Evolutionary conservation across 2,329 filamentous ascomycete species (phyloP), one percentile per base, ranked within the genome.

Genomic region (Ophiosphaerella herpotricha): DNA sequence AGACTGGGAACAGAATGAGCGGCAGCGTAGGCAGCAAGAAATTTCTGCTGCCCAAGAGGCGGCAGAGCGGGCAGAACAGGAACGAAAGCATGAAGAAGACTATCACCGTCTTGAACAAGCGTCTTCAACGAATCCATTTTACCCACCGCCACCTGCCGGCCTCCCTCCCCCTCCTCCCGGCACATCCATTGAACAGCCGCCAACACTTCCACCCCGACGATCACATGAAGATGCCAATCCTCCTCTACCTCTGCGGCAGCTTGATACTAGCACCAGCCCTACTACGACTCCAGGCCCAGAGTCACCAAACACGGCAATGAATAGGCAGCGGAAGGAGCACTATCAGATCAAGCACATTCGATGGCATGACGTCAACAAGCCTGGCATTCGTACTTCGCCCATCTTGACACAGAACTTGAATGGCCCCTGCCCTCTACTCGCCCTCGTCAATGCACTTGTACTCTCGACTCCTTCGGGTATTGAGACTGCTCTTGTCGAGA

Each of bases 341-440:
- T 97, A 99, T 64, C 88, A 91, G 48, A 92, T 97, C 70, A 95
- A 96, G 69, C 91, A 92, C 52, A 87, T 97, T 54, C 86, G 84
- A 53, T 97, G 93, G 92, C 80, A 86, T 52, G 90, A 97, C 69
- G 74, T 78, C 2, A 82, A 70, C 9, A 78, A 81, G 0, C 70
- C 78, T 1, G 79, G 82, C n/a, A 84, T 90, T 33, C 82, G 90
- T 37, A 81, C 82, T n/a, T 93, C 91, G 0, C 93, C 94, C 0
- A 91, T 97, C 48, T 78, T 97, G 35, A 86, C 95, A 3, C 93
- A 99, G 67, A 97, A 97, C 61, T 85, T 87, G 48, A 99, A 99
- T 64, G 94, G 94, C 0, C 94, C 94, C 1, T 99, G 94, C 72
- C 94, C 94, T 1, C 76, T 99, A 12, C 84, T 99, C 23, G 94